Base-by-base conservation (phyloP, 345 rosid genomes). In the Abelmoschus esculentus region DNA sequence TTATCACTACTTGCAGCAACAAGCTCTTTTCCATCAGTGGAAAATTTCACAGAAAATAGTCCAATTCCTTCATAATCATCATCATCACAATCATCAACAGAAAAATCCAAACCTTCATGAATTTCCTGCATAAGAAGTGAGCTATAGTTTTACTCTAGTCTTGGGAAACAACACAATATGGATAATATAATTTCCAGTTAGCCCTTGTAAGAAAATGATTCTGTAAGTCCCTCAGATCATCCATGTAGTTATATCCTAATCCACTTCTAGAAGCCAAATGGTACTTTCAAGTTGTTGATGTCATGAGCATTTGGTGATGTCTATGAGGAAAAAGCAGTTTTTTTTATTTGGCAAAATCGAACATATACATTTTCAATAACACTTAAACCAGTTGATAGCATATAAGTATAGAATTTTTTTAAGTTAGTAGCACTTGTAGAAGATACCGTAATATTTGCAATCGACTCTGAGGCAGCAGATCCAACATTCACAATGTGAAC, bases 21-120 rank as follows among this genome's bases (percentile, higher is more conserved):
- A 71, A 88, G 84, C 71, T 88, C 93, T 66, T 78, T 77, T 17
- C 93, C 93, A 81, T 86, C 93, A 14, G 76, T 83, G 34, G 93
- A 88, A 74, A 86, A 88, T 76, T 88, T 88, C 11, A 88, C 78
- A 7, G 90, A 88, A 79, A 86, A 86, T 57, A 88, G 83, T 28
- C 85, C 78, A 67, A 78, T 62, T 19, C 61, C 77, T 5, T 68
- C 86, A 18, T 77, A 73, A 22, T 81, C 75, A 58, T 69, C 62
- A 17, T 34, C 29, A 57, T 19, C 2, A 29, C 15, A 7, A 34
- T 40, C 31, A 5, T 44, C 59, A 36, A 2, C 31, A 46, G 89
- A 74, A 70, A 86, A 83, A 61, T 86, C 82, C 70, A 88, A 77
- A 26, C 89, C 85, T 15, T 88, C 82, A 72, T 88, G 93, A 61